phyloP scores from a whole-genome alignment of 345 rosid species.

The Toxicodendron radicans region DNA sequence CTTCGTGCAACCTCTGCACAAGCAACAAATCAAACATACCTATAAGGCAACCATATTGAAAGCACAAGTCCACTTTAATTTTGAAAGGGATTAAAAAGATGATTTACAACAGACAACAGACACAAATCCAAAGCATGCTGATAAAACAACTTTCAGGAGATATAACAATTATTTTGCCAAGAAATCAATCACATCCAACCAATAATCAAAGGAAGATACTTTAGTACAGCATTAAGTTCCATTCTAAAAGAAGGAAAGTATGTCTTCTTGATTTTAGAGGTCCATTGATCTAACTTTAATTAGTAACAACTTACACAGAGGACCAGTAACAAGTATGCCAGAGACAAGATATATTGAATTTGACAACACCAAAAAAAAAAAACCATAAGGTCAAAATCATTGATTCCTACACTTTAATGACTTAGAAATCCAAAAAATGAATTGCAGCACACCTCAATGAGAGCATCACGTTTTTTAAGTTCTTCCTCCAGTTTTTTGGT shows the following conservation, averaged over 20 bases:
- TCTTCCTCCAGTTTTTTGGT: conserved; percentile 98
- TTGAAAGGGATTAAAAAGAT: neutral
- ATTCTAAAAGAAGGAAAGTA: neutral
- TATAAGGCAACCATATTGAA: conserved; percentile 20
- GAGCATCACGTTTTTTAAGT: conserved; percentile 92
- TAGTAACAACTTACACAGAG: neutral
- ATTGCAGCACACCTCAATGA: conserved; percentile 73
- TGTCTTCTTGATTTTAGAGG: neutral
- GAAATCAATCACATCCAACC: conserved; percentile 9
- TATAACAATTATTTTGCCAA: neutral
- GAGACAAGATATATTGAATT: neutral
- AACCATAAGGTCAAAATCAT: neutral
- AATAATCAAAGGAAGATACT: conserved; percentile 11
- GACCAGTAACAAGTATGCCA: neutral
- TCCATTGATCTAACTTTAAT: neutral
- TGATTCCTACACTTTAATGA: neutral
- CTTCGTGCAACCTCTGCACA: conserved; percentile 93
- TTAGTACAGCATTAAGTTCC: neutral
- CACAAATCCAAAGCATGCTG: neutral
- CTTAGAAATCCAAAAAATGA: neutral
- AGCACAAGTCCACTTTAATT: neutral
- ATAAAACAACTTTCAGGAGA: neutral
- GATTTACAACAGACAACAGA: neutral
- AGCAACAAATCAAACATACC: conserved; percentile 21
- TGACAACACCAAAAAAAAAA: neutral